Evolutionary conservation across 2,329 filamentous ascomycete genomes (phyloP).

Genomic region (Neoscytalidium dimidiatum): DNA sequence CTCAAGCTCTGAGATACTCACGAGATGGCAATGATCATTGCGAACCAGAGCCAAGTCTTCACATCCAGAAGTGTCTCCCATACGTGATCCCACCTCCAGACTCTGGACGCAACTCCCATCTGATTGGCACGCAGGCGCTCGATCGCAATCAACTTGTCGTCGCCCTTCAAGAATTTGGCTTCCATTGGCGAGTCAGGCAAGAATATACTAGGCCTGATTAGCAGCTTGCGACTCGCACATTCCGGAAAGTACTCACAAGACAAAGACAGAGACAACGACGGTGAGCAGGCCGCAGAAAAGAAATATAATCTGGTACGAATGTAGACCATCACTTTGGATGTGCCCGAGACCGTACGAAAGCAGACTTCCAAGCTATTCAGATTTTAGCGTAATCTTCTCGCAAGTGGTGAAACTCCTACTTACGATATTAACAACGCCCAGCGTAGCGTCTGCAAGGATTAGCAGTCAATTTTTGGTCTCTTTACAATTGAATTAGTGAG

Average conservation of each 20-base stretch:
- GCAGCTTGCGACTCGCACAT: neutral
- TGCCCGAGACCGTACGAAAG: conserved; percentile 61
- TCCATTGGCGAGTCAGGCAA: conserved; percentile 67
- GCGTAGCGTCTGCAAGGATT: conserved; percentile 48
- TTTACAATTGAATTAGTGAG: neutral
- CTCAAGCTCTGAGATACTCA: conserved; percentile 35
- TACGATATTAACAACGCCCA: conserved; percentile 55
- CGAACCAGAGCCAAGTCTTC: conserved; percentile 65
- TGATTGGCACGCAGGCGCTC: conserved; percentile 52
- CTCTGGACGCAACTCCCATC: conserved; percentile 42
- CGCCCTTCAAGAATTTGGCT: conserved; percentile 58
- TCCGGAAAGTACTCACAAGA: conserved; percentile 40
- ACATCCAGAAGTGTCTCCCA: conserved; percentile 56
- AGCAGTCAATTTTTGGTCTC: neutral
- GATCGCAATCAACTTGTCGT: conserved; percentile 60
- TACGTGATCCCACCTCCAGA: conserved; percentile 57
- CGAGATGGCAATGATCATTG: conserved; percentile 49
- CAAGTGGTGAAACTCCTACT: neutral
- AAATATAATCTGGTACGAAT: conserved; percentile 40
- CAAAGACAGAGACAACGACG: conserved; percentile 51
- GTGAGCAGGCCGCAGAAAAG: conserved; percentile 47
- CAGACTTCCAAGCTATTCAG: conserved; percentile 48
- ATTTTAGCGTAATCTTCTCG: neutral
- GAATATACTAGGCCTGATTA: conserved; percentile 35
- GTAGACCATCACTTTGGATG: conserved; percentile 49